Conservation (phyloP, 768 basidiomycete species). For the Asterophora parasitica region DNA sequence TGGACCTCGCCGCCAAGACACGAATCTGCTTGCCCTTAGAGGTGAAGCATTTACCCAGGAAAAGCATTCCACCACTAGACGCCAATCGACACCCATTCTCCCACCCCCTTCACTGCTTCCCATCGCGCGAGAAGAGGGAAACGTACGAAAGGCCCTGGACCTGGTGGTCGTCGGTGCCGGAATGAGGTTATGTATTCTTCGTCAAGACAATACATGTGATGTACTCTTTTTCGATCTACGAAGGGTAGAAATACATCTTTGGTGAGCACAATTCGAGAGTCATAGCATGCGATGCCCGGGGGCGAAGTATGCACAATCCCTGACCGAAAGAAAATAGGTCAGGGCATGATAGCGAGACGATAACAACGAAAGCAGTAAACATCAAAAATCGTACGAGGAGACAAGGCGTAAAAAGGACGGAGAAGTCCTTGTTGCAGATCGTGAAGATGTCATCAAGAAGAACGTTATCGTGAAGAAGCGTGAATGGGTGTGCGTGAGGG, state of each 20-base stretch:
- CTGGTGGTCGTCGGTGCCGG: too few relatives aligned
- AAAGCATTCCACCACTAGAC: too few relatives aligned
- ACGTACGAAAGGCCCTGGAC: too few relatives aligned
- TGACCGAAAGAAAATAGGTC: conserved; percentile 5
- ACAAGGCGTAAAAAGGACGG: conserved; percentile 2
- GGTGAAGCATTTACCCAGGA: too few relatives aligned
- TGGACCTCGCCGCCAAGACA: too few relatives aligned
- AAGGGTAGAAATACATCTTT: conserved; percentile 14
- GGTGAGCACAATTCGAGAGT: conserved; percentile 2
- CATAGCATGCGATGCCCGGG: conserved; percentile 4
- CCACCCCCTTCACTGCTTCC: too few relatives aligned
- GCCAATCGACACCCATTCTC: too few relatives aligned
- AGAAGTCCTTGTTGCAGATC: conserved; percentile 1
- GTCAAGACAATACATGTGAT: conserved; percentile 1
- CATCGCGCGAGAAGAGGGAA: too few relatives aligned
- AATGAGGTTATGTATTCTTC: too few relatives aligned
- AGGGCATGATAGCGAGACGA: conserved; percentile 10
- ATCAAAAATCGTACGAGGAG: conserved; percentile 1
- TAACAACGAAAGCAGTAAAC: conserved; percentile 11
- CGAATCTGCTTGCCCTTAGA: too few relatives aligned
- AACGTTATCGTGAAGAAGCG: conserved; percentile 12
- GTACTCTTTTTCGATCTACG: conserved; percentile 10
- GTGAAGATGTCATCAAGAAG: conserved; percentile 12
- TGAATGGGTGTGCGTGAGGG: background rate
- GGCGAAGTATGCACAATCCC: conserved; percentile 11